Base-by-base conservation (phyloP, 2,329 filamentous ascomycete species). In the Cadophora gregata region DNA sequence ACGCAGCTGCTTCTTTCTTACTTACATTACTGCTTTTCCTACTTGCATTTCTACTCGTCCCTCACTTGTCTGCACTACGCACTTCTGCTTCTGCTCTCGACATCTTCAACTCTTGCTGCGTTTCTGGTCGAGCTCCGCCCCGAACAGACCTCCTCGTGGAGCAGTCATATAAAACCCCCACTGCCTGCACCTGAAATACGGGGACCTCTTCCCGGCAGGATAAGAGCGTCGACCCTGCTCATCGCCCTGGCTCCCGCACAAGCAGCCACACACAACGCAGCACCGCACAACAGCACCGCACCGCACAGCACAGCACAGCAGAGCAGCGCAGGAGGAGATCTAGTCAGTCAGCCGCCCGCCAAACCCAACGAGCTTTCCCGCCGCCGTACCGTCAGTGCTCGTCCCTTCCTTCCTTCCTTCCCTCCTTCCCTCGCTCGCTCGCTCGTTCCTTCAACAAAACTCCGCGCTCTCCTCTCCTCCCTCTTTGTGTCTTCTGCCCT, bases 381-480 rank as follows among this genome's bases (percentile, higher is more conserved):
- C 25, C 14, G 45, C 36, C 42, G 4, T 50, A 24, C 38, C 29
- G 29, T 38, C 27, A 3, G 12, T 45, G 47, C 61, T 63, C 59
- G 42, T 29, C 27, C 47, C 38, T 42, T 59, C 53, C 45, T 24
- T 47, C 48, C 58, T 36, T 55, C 61, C 62, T 62, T 53, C 47
- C 25, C 25, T 59, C 53, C 45, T 24, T 47, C 48, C 58, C 27
- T 55, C 61, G 58, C 59, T 53, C 47, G n/a, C 25, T 47, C 45
- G 48, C 10, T 42, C 64, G 31, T 63, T 45, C 64, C 29, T 65
- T 64, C 36, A 64, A 48, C 65, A 65, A 38, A 33, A 58, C 65
- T 64, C 61, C 65, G 58, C 61, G 27, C 42, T 24, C 24, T 59
- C 27, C 65, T 16, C 29, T n/a, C 51, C 51, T 59, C 56, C 62